A percentile compares a stretch with the other conserved stretches of the same genome.
These are phyloP conservation scores for Aspergillus uvarum DNA, from an alignment of 2,329 filamentous ascomycete genomes.

Conservation along the genomic window DNA sequence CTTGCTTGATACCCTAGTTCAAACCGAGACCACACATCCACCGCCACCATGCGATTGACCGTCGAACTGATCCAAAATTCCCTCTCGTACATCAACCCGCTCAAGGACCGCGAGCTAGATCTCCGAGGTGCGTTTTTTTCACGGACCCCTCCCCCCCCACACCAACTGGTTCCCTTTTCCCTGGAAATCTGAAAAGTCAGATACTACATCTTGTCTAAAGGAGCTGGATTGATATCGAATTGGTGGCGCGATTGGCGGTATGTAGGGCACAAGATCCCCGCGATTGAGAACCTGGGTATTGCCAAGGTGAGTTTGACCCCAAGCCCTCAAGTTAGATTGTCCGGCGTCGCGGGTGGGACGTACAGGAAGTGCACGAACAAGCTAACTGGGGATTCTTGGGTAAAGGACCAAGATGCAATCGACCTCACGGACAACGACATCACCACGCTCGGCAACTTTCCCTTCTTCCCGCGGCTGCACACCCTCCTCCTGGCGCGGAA, in stretches of 20 bases:
- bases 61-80: conserved; percentile 91
- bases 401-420: conserved; percentile 90
- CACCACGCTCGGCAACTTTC: conserved; percentile 84
- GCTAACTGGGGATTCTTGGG: not conserved
- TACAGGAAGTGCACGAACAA: not conserved
- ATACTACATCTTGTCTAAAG: conserved; percentile 72
- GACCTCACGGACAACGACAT: conserved; percentile 99
- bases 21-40: conserved; percentile 4
- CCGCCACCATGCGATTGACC: conserved; percentile 79
- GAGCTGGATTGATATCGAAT: conserved; percentile 82
- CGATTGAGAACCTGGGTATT: conserved; percentile 95
- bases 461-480: conserved; percentile 80
- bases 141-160: too few species aligned
- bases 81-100: conserved; percentile 95
- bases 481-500: conserved; percentile 89
- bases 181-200: conserved; percentile 73
- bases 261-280: conserved; percentile 95
- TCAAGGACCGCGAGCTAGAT: conserved; percentile 98
- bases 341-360: too few species aligned
- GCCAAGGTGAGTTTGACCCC: conserved; percentile 67
- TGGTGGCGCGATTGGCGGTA: conserved; percentile 23
- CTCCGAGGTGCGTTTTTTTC: conserved; percentile 81
- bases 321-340: not conserved
- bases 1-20: conserved; percentile 22
- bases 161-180: conserved; percentile 1